Base-by-base conservation (phyloP, 73 alveolate species). In the Tetrahymena thermophila region DNA sequence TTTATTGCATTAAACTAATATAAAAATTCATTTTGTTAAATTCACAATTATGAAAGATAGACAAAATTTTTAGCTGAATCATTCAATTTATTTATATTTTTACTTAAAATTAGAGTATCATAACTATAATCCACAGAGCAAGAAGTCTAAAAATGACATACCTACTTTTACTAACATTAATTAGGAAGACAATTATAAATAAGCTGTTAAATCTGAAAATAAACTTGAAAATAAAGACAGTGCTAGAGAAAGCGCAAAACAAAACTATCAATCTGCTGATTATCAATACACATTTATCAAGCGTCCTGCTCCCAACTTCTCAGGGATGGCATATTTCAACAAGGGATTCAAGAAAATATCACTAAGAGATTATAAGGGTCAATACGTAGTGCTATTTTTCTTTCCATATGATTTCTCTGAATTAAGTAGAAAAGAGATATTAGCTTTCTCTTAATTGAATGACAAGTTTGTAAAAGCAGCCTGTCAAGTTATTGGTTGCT, bases 371-470 rank as follows among this genome's bases (percentile, higher is more conserved):
- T 98, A 96, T 97, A 96, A 95, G 94, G 99, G 98, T 85, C 97
- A 98, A 95, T 97, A 98, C 96, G 97, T 97, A 14, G 99, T 98
- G 42, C 97, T 98, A 50, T 98, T 98, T 98, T 97, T 97, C 97
- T 98, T 97, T 96, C 99, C 99, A 13, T 96, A 97, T 85, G 99
- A 98, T 89, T 98, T 98, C 96, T 97, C 99, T 56, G 98, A 97
- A 94, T 99, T 98, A 44, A 97, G 99, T 96, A 99, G 99, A 40
- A 98, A 99, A 34, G 99, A 98, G 96, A 97, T 98, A n/a, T 96
- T 97, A 43, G 98, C 97, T 37, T 97, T 96, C 97, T 94, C 97
- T 37, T 98, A 97, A 83, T 96, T 96, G 42, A 94, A 98, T 7
- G 98, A 96, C 31, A 98, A 98, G 93, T 98, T 98, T 96, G 96